These are phyloP conservation scores for Russula dissimulans DNA, from an alignment of 768 basidiomycete species.

Conservation along the genomic window DNA sequence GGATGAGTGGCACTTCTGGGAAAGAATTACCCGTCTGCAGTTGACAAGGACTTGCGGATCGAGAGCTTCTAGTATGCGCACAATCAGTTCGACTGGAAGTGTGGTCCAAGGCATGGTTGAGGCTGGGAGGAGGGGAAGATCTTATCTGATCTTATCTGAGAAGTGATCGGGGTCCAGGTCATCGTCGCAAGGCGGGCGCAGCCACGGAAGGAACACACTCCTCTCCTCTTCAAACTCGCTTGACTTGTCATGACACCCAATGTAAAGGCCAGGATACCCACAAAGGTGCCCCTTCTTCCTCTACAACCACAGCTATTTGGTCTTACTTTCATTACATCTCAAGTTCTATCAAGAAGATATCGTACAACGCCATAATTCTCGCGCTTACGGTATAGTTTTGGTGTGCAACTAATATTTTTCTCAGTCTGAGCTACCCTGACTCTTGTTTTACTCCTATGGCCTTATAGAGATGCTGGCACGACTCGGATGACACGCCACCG, in stretches of 20 bases:
- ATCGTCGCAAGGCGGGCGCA: neutral
- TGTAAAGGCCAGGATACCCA: conserved; percentile 23
- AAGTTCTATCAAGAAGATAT: conserved; percentile 37
- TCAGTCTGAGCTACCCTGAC: neutral
- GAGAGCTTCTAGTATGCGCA: conserved; percentile 2
- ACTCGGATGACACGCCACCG: conserved; percentile 60
- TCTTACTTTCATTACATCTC: neutral
- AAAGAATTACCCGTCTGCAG: conserved; percentile 1
- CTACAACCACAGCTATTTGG: neutral
- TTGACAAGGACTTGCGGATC: neutral
- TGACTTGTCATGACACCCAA: conserved; percentile 24
- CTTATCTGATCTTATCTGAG: conserved; percentile 14
- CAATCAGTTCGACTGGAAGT: conserved; percentile 6
- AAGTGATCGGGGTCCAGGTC: conserved; percentile 15
- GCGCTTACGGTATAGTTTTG: conserved; percentile 51
- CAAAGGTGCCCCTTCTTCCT: conserved; percentile 25
- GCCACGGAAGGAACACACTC: neutral
- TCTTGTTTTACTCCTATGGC: conserved; percentile 4
- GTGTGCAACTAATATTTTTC: conserved; percentile 31
- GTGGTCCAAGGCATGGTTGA: neutral
- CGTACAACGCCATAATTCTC: conserved; percentile 28
- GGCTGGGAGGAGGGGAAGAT: too few relatives aligned
- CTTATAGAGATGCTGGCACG: conserved; percentile 77
- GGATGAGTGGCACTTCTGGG: neutral
- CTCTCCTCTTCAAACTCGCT: neutral